These are phyloP conservation scores for Domatiomyces globalis DNA, from an alignment of 2,329 filamentous ascomycete species.

Conservation along the genomic window DNA sequence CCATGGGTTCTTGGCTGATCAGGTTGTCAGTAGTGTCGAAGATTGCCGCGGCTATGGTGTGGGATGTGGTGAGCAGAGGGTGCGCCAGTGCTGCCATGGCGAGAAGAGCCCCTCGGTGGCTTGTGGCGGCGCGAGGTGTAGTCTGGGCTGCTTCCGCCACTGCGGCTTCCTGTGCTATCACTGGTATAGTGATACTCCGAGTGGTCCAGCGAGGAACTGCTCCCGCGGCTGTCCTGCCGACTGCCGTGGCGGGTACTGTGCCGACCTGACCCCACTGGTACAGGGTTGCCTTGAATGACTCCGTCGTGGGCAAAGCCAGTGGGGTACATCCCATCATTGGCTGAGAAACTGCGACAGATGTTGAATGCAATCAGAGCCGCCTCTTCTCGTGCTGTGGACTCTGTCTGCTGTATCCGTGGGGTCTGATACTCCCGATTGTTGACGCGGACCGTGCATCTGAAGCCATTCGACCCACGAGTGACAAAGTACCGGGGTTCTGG, in stretches of 20 bases:
- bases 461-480: conserved; percentile 49
- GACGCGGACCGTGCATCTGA: conserved; percentile 79
- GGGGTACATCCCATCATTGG: conserved; percentile 80
- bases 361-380: conserved; percentile 93
- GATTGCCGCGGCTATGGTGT: background rate
- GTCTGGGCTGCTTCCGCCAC: conserved; percentile 16
- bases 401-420: conserved; percentile 68
- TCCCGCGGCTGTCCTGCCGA: conserved; percentile 31
- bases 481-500: conserved; percentile 75
- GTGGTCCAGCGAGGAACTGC: conserved; percentile 1
- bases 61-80: background rate
- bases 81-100: background rate
- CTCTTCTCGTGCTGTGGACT: conserved; percentile 73
- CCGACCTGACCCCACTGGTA: conserved; percentile 49
- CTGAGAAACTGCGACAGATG: conserved; percentile 94
- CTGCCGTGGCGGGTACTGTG: conserved; percentile 34
- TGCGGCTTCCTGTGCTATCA: conserved; percentile 12
- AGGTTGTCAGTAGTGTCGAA: background rate
- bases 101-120: background rate
- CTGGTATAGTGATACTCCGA: conserved; percentile 9
- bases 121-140: background rate
- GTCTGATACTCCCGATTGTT: conserved; percentile 96
- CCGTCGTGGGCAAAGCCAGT: conserved; percentile 40
- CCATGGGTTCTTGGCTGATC: background rate
- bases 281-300: conserved; percentile 47